These are phyloP conservation scores for Metschnikowia bowlesiae DNA, from an alignment of 805 yeast genomes.

Conservation along the genomic window DNA sequence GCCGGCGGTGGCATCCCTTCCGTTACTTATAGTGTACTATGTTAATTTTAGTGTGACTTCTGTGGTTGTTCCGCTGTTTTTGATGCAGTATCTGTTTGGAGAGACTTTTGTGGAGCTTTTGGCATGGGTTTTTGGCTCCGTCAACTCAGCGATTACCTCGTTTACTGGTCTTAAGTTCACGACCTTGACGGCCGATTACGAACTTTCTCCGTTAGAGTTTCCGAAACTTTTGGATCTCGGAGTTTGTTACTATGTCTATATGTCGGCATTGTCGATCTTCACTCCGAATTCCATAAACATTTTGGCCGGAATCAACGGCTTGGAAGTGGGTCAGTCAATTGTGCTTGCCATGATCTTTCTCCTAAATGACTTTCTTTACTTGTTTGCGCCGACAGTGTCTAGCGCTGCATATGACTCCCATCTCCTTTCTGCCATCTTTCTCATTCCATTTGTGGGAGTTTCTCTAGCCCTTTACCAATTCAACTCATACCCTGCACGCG, in stretches of 20 bases:
- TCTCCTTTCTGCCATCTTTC: constrained; percentile 68
- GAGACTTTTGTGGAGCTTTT: constrained; percentile 20
- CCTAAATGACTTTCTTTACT: constrained; percentile 71
- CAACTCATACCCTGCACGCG: constrained; percentile 89
- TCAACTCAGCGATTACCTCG: constrained; percentile 29
- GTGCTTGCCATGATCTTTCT: constrained; percentile 69
- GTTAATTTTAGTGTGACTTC: constrained; percentile 92
- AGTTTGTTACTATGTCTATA: constrained; percentile 73
- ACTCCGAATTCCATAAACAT: constrained; percentile 96
- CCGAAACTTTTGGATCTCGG: constrained; percentile 71
- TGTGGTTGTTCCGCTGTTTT: constrained; percentile 72
- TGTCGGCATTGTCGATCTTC: constrained; percentile 88
- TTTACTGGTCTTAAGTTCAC: constrained; percentile 37
- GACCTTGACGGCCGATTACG: constrained; percentile 32
- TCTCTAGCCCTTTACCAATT: constrained; percentile 67
- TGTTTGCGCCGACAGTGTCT: constrained; percentile 39
- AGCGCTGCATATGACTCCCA: constrained; percentile 72
- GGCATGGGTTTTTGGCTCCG: constrained; percentile 21
- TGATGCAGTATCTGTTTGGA: constrained; percentile 36
- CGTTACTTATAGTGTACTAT: constrained; percentile 83
- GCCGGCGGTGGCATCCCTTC: constrained; percentile 93
- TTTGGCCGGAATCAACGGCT: constrained; percentile 92
- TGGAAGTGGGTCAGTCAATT: constrained; percentile 93
- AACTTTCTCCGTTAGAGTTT: constrained; percentile 27
- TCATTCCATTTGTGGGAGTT: constrained; percentile 85